Conservation (phyloP, 2,329 filamentous ascomycete species). For the Dothiorella sarmentorum region DNA sequence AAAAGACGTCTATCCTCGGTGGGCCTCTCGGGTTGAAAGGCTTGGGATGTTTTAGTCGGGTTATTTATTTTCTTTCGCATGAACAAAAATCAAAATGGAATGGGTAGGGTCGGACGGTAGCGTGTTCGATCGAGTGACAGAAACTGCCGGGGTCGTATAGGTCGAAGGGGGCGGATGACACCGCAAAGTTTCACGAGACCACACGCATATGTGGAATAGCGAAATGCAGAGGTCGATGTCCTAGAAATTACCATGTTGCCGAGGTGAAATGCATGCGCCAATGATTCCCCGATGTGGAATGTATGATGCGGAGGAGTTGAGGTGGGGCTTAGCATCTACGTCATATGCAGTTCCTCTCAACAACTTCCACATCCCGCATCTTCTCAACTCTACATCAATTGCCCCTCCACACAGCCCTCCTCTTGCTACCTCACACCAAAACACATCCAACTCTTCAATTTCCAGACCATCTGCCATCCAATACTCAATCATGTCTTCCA, state of each 20-base stretch:
- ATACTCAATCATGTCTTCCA: constrained; percentile 45
- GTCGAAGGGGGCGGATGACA: constrained; percentile 41
- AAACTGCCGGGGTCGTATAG: constrained; percentile 47
- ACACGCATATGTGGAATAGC: constrained; percentile 19
- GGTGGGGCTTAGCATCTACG: neutral
- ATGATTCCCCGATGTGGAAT: neutral
- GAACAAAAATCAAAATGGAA: constrained; percentile 17
- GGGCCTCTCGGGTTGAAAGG: constrained; percentile 19
- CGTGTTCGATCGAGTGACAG: constrained; percentile 50
- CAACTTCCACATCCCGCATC: neutral
- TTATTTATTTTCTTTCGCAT: constrained; percentile 15
- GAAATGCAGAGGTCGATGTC: constrained; percentile 19
- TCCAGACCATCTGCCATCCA: neutral
- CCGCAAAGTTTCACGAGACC: constrained; percentile 20
- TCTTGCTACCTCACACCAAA: too few relatives aligned
- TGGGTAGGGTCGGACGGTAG: constrained; percentile 46
- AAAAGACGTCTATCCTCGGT: constrained; percentile 7
- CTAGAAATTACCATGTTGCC: neutral
- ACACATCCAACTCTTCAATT: neutral
- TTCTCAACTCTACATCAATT: neutral
- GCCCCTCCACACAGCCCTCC: neutral
- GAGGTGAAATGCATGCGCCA: neutral
- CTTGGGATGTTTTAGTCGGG: constrained; percentile 15
- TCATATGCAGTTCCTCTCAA: constrained; percentile 8
- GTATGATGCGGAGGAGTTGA: constrained; percentile 2